These are phyloP conservation scores for Leccinum obscurum DNA, from an alignment of 768 basidiomycete genomes.

Conservation along the genomic window DNA sequence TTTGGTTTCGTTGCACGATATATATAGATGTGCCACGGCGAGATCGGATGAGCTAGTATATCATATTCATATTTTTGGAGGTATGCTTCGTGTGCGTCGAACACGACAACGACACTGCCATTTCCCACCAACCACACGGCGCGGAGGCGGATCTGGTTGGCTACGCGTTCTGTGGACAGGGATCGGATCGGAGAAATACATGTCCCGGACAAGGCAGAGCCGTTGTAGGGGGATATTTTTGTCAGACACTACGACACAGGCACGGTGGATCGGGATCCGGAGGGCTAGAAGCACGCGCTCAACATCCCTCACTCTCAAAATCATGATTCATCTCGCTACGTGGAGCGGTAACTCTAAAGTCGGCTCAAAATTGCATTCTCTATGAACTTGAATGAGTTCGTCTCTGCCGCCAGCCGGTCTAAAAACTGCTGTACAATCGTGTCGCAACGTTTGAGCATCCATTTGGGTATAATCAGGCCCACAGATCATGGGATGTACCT, in stretches of 20 bases:
- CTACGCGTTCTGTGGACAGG: background rate
- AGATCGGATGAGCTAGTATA: background rate
- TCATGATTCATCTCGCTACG: background rate
- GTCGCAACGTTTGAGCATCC: background rate
- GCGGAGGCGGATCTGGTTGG: background rate
- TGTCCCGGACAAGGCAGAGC: background rate
- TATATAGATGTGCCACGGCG: background rate
- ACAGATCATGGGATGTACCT: conserved; percentile 22
- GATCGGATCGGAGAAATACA: background rate
- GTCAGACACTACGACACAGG: background rate
- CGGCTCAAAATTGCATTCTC: background rate
- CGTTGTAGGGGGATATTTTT: background rate
- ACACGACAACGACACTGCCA: background rate
- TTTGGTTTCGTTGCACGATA: background rate
- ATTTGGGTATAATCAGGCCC: background rate
- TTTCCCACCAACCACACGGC: background rate
- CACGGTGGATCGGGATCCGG: background rate
- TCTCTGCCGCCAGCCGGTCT: background rate
- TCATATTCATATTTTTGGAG: background rate
- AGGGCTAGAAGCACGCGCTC: background rate
- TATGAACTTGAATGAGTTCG: background rate
- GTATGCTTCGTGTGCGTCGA: background rate
- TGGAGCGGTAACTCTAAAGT: background rate
- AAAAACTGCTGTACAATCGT: background rate
- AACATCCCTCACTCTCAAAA: background rate